Evolutionary conservation across 2,329 filamentous ascomycete genomes (phyloP), one percentile per base, ranked within the genome.

Genomic region (Corynespora cassiicola): DNA sequence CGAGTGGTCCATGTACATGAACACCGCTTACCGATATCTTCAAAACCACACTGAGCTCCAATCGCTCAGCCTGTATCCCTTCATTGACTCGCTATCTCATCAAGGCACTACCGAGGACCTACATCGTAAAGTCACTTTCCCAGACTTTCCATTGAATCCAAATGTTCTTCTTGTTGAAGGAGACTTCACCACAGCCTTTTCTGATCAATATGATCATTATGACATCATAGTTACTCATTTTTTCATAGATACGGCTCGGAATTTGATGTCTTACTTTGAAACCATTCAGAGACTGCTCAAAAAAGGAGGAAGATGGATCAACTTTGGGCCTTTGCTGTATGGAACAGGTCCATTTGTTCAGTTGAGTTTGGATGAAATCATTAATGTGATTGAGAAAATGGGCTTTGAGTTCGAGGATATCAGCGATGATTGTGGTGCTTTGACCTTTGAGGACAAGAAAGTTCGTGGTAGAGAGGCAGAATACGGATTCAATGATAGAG

Each of bases 211-310:
- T 5, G 51, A 44, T 0, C 42, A 47, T 4, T 82, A 71, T 54
- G 78, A 82, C 36, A 66, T 73, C 1, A 59, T 83, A 0, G 58
- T 81, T 0, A 81, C 80, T 0, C 73, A 81, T 27, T 83, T 82
- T 62, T 82, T 83, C 61, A 81, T 83, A 47, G 80, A 83, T 51
- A 83, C 79, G 0, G 79, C 80, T 0, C 71, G 78, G 1, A 82
- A 82, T 36, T 56, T 81, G 1, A 69, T 81, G 55, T 63, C 53
- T 0, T 83, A 82, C 43, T 66, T 82, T 5, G 77, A 82, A 22
- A 79, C 73, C 0, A 81, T 81, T 27, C 66, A 75, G 32, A 57
- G 56, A 0, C 50, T 79, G 0, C 66, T 83, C 3, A 70, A 65
- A 27, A 54, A 58, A 0, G 78, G 77, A 0, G 79, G 79, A 0